Base-by-base conservation (phyloP, 345 rosid species). In the Hirschfeldia incana region DNA sequence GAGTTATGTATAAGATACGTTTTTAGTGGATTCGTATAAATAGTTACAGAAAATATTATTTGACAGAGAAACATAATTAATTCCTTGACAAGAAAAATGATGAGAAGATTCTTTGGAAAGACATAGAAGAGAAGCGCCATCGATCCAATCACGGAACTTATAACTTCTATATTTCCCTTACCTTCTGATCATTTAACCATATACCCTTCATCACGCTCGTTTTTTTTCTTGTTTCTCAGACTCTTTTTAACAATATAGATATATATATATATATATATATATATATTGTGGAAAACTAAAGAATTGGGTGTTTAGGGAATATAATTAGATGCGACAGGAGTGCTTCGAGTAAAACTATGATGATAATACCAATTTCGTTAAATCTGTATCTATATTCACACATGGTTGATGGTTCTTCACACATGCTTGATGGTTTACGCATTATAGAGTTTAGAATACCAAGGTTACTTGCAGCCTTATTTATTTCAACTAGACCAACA, bases 61-160 rank as follows among this genome's bases (percentile, higher is more conserved):
- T 37, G 76, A 61, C 17, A 74, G 10, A 64, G 58, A 73, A 61
- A 17, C 59, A 6, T 26, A 3, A 39, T 15, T 58, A 11, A 13
- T 46, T 46, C 12, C 8, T 51, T 5, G 57, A 51, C 21, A 46
- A 4, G 57, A 51, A 51, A n/a, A 49, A 63, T 70, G 57, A 27
- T 1, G 15, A 36, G 58, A 29, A 77, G 81, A 64, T 77, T 70
- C 66, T 77, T 53, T 64, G 67, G 65, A 64, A 64, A 36, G 71
- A 71, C 76, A 37, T 28, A 60, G 33, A 77, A 70, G 32, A 37
- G 16, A 70, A 26, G 64, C 64, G 72, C 66, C 57, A 71, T 37
- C 28, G 65, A 78, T 65, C 76, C 81, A 71, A 71, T 71, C 81
- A 77, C 46, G 59, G 34, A 32, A 15, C 39, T 37, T 55, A 29